Evolutionary conservation across 2,329 filamentous ascomycete genomes (phyloP), one percentile per base, ranked within the genome.

Genomic region (Trichoderma simmonsii): DNA sequence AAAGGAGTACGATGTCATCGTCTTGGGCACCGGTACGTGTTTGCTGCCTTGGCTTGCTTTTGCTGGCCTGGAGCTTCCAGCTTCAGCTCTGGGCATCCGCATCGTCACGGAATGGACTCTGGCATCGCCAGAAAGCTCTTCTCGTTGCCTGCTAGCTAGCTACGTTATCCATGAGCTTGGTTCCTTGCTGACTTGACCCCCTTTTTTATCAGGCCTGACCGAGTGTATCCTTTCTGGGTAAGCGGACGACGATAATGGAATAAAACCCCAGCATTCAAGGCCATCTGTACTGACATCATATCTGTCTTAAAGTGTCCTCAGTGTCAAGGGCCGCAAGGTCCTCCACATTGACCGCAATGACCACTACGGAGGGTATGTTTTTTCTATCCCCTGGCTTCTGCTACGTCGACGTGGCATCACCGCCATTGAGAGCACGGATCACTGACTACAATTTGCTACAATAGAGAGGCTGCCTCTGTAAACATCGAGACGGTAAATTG

Each of bases 211-310:
- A 97, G 95, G 96, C 81, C 85, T 99, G 89, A 98, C 95, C 75
- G 96, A 99, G 90, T 99, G 96, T 86, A 96, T 99, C 81, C 93
- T 99, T 78, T 98, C 95, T 82, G 96, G 95, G 94, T 97, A 92
- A 81, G 86, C 67, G 24, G 26, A 72, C 32, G 43, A 70, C 68
- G 24, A 21, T 26, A 39, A 39, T 26, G 51, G 36, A 14, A 30
- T 2, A 43, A 11, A 14, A 28, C 30, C 26, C 51, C 32, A 59
- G 39, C 18, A 30, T 51, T 2, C 8, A 51, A 3, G 30, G 94
- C 30, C 26, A 15, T 43, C 34, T 63, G 48, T 68, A 30, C 28
- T 69, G 66, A 69, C 60, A 34, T 54, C 36, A 34, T 51, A 43
- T 73, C 43, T 73, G 39, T 73, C 70, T 54, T 57, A 6, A 39